phyloP scores from a whole-genome alignment of 345 rosid genomes.

The Melaleuca quinquenervia region DNA sequence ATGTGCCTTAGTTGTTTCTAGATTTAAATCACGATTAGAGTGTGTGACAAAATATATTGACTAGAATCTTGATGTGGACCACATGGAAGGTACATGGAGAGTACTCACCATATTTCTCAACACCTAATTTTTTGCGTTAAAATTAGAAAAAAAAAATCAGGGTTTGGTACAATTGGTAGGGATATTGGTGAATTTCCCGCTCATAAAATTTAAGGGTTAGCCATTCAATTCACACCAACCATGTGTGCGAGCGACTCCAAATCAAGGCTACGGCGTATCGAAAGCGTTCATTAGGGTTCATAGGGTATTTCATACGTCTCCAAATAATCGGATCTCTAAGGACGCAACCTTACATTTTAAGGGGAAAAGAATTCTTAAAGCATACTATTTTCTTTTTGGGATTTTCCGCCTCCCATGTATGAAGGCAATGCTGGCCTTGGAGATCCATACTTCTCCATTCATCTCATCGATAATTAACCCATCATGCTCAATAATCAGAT shows the following conservation, averaged over 20 bases:
- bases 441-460: background rate
- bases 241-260: background rate
- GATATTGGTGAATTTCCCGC: background rate
- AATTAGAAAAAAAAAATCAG: background rate
- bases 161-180: background rate
- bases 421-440: background rate
- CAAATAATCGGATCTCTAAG: background rate
- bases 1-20: background rate
- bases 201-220: background rate
- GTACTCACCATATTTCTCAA: background rate
- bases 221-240: background rate
- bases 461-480: background rate
- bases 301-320: background rate
- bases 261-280: background rate
- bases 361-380: background rate
- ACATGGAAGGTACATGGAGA: background rate
- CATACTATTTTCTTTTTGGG: background rate
- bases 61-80: background rate
- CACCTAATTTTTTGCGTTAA: background rate
- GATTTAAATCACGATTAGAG: background rate
- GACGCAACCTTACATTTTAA: background rate
- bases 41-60: background rate
- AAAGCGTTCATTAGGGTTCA: background rate
- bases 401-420: background rate
- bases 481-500: background rate